phyloP scores from a whole-genome alignment of 2,329 filamentous ascomycete genomes.

The Dothideomycetes sp. region DNA sequence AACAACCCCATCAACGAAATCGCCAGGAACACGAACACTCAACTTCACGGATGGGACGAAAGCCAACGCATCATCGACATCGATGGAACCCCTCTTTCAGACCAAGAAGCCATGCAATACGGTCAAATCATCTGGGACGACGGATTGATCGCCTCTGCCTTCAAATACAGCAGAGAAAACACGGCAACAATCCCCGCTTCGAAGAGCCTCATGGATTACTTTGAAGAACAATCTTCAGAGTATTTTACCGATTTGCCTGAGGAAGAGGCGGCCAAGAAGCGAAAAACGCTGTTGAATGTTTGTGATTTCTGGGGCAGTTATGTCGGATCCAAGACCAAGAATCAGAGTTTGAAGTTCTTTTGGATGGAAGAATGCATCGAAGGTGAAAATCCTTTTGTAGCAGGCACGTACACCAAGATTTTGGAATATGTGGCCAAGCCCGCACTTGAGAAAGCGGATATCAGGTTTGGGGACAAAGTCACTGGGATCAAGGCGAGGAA shows the following conservation, averaged over 20 bases:
- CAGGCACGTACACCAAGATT: conserved; percentile 52
- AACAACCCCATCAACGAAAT: conserved; percentile 62
- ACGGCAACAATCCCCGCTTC: conserved; percentile 43
- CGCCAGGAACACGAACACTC: conserved; percentile 51
- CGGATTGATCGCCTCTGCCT: conserved; percentile 55
- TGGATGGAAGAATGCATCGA: conserved; percentile 73
- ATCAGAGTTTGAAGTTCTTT: conserved; percentile 65
- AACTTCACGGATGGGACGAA: conserved; percentile 44
- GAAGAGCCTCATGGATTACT: conserved; percentile 49
- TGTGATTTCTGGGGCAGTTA: conserved; percentile 63
- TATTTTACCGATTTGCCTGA: conserved; percentile 29
- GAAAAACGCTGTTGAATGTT: conserved; percentile 41
- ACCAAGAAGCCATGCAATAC: conserved; percentile 29
- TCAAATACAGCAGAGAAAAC: conserved; percentile 54
- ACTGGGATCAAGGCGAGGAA: conserved; percentile 30
- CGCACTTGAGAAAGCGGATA: conserved; percentile 45
- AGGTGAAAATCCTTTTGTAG: conserved; percentile 56
- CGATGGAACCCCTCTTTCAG: conserved; percentile 44
- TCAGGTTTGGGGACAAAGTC: conserved; percentile 43
- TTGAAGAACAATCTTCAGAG: conserved; percentile 41
- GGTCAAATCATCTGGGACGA: conserved; percentile 51
- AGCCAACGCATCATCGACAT: conserved; percentile 49
- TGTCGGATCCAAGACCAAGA: conserved; percentile 54
- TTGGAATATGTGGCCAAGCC: conserved; percentile 51
- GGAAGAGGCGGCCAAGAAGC: conserved; percentile 37